These are phyloP conservation scores for Rhizoclosmatium sp. DNA, from an alignment of 192 early-diverging fungal species.

Conservation along the genomic window DNA sequence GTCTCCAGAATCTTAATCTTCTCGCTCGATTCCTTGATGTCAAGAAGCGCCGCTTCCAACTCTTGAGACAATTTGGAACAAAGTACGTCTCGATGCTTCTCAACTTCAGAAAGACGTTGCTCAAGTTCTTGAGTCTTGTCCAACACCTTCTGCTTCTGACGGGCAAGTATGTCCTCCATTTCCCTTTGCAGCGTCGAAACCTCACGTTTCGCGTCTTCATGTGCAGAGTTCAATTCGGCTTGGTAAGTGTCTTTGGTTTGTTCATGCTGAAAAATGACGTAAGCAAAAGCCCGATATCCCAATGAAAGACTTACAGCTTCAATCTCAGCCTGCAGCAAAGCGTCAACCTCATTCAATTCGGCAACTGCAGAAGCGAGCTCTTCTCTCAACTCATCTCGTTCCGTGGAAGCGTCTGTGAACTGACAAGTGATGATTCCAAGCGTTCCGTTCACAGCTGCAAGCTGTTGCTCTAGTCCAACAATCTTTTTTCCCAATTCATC, in stretches of 20 bases:
- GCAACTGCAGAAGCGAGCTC: background rate
- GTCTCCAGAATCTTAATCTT: background rate
- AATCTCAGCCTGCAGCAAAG: background rate
- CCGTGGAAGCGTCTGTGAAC: background rate
- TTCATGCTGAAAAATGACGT: background rate
- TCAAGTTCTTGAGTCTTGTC: slow-evolving; percentile 7
- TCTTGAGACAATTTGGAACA: slow-evolving; percentile 7
- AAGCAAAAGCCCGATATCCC: no score
- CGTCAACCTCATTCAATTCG: background rate
- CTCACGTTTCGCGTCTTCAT: slow-evolving; percentile 1
- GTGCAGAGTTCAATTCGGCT: slow-evolving; percentile 6
- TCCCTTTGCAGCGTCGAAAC: slow-evolving; percentile 7
- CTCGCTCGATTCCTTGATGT: no score
- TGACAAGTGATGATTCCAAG: background rate
- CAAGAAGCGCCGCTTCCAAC: background rate
- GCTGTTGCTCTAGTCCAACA: background rate
- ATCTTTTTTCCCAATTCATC: background rate
- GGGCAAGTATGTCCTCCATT: slow-evolving; percentile 1
- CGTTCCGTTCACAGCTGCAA: slow-evolving; percentile 5
- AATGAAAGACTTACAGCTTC: background rate
- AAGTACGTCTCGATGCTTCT: slow-evolving; percentile 8
- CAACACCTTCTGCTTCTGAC: background rate
- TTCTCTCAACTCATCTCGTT: background rate
- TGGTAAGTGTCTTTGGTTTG: slow-evolving; percentile 1
- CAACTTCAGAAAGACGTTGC: background rate